A percentile compares a stretch with the other conserved stretches of the same genome.
These are phyloP conservation scores for Fomitopsis serialis DNA, from an alignment of 768 basidiomycete genomes.

Conservation along the genomic window DNA sequence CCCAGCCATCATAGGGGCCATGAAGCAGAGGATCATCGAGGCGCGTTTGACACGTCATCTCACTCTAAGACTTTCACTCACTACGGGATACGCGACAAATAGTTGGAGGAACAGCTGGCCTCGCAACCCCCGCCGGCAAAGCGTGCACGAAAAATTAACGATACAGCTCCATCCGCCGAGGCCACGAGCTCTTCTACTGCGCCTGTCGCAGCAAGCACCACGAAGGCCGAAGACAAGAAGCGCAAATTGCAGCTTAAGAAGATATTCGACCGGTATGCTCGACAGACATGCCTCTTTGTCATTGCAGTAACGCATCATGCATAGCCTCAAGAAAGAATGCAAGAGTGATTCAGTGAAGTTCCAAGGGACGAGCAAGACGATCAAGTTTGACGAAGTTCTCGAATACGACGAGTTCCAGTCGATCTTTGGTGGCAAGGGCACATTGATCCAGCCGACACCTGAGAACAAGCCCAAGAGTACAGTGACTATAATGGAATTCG, in stretches of 20 bases:
- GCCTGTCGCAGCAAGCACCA: background rate
- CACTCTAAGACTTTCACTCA: no score
- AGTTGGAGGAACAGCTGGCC: no score
- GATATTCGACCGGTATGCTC: conserved; percentile 31
- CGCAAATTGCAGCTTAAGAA: conserved; percentile 34
- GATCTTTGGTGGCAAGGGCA: conserved; percentile 31
- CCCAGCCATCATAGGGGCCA: no score
- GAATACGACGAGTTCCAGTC: conserved; percentile 30
- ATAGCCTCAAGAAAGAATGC: conserved; percentile 36
- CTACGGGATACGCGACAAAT: no score
- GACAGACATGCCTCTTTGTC: background rate
- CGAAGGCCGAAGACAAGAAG: conserved; percentile 35
- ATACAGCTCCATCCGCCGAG: no score
- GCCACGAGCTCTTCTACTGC: no score
- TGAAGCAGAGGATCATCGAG: no score
- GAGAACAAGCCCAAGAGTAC: conserved; percentile 35
- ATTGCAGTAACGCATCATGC: background rate
- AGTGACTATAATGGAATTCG: conserved; percentile 36
- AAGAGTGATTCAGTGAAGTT: conserved; percentile 35
- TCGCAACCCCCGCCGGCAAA: no score
- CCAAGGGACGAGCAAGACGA: conserved; percentile 31
- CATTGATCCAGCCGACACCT: conserved; percentile 34
- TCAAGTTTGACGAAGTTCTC: conserved; percentile 37
- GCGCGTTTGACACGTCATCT: no score
- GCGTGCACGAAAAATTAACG: no score